Conservation (phyloP, 2,329 filamentous ascomycete species). For the Stemphylium lycopersici region DNA sequence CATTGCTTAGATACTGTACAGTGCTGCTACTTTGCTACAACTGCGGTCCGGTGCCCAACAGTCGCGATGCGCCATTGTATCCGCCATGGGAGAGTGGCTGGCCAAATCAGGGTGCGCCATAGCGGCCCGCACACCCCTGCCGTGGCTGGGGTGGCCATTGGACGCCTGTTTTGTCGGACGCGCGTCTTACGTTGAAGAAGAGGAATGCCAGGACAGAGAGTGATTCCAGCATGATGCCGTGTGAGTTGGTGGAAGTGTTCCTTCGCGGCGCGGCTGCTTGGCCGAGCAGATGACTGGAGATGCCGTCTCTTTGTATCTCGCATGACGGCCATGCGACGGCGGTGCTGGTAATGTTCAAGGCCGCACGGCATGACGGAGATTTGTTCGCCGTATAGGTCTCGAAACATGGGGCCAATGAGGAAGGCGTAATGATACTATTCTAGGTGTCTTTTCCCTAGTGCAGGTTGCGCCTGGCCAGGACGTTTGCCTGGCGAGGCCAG, state of each 20-base stretch:
- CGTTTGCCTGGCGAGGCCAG: not conserved
- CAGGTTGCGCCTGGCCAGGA: conserved; percentile 1
- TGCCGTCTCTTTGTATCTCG: too few species aligned
- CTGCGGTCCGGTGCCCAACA: not conserved
- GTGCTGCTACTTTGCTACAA: not conserved
- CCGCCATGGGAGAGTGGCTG: conserved; percentile 1
- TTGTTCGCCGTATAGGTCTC: conserved; percentile 10
- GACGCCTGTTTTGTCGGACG: conserved; percentile 16
- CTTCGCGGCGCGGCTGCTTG: not conserved
- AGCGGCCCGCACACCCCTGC: conserved; percentile 19
- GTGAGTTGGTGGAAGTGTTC: not conserved
- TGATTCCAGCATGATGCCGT: conserved; percentile 5
- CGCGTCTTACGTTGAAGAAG: conserved; percentile 18
- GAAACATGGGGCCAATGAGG: conserved; percentile 23
- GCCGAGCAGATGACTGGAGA: too few species aligned
- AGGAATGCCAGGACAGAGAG: not conserved
- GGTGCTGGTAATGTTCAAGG: not conserved
- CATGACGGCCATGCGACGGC: not conserved
- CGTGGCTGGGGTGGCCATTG: conserved; percentile 2
- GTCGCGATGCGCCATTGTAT: not conserved
- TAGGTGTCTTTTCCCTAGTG: conserved; percentile 2
- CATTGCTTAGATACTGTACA: not conserved
- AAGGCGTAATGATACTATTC: conserved; percentile 10
- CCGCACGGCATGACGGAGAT: not conserved
- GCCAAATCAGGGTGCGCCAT: conserved; percentile 5